These are phyloP conservation scores for Noccaea caerulescens DNA, from an alignment of 345 rosid genomes.

Conservation along the genomic window DNA sequence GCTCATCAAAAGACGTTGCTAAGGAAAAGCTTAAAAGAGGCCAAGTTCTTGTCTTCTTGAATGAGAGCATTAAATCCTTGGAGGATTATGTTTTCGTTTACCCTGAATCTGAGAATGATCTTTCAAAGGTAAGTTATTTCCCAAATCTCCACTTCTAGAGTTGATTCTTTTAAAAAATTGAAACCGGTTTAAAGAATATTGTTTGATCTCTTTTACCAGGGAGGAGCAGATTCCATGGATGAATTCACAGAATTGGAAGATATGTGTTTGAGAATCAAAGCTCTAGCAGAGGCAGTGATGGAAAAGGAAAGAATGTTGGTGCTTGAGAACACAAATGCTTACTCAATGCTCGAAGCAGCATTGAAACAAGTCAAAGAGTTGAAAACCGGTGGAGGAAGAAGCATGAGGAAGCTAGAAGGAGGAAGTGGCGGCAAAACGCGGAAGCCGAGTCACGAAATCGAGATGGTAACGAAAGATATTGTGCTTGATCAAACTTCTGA, in stretches of 20 bases:
- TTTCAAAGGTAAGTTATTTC: constrained; percentile 55
- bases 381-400: constrained; percentile 49
- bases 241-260: constrained; percentile 43
- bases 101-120: constrained; percentile 35
- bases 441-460: constrained; percentile 55
- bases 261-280: constrained; percentile 64
- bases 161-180: neutral
- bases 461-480: constrained; percentile 80
- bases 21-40: constrained; percentile 56
- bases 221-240: constrained; percentile 37
- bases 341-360: constrained; percentile 62
- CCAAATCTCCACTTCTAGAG: neutral
- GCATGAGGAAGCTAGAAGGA: constrained; percentile 47
- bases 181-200: constrained; percentile 5
- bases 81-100: constrained; percentile 55
- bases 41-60: constrained; percentile 59
- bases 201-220: constrained; percentile 51
- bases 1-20: constrained; percentile 48
- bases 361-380: constrained; percentile 58
- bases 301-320: constrained; percentile 63
- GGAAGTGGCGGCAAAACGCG: constrained; percentile 41
- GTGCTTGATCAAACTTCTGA: constrained; percentile 91
- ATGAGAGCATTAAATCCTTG: constrained; percentile 60
- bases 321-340: constrained; percentile 56
- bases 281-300: constrained; percentile 57